phyloP scores from a whole-genome alignment of 768 basidiomycete genomes.

The Leccinum broughii region DNA sequence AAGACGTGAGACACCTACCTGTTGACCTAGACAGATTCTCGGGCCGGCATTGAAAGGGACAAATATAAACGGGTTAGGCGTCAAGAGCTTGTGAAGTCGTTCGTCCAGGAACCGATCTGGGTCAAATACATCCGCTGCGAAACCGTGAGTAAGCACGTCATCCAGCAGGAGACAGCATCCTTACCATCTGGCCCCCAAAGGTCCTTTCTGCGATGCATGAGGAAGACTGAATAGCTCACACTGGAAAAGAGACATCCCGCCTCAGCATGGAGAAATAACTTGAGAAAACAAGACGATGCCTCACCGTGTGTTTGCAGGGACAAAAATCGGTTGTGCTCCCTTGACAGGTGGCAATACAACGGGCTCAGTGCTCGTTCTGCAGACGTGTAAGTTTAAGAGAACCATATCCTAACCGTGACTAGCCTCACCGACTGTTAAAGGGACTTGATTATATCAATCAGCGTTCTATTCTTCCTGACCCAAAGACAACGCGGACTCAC shows the following conservation, averaged over 20 bases:
- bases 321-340: slow-evolving; percentile 30
- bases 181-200: slow-evolving; percentile 70
- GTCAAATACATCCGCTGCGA: slow-evolving; percentile 54
- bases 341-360: slow-evolving; percentile 25
- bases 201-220: slow-evolving; percentile 63
- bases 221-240: slow-evolving; percentile 44
- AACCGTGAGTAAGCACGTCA: not conserved
- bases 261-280: not conserved
- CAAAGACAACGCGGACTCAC: slow-evolving; percentile 16
- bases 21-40: slow-evolving; percentile 40
- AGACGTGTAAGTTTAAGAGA: not conserved
- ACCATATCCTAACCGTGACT: not conserved
- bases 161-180: not conserved
- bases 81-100: slow-evolving; percentile 53
- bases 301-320: slow-evolving; percentile 35
- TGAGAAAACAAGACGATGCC: not conserved
- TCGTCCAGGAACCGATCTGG: slow-evolving; percentile 69
- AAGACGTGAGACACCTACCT: slow-evolving; percentile 20
- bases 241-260: slow-evolving; percentile 24
- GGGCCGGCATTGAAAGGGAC: slow-evolving; percentile 44
- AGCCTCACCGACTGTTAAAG: slow-evolving; percentile 24
- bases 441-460: slow-evolving; percentile 20
- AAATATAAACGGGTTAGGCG: slow-evolving; percentile 54
- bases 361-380: slow-evolving; percentile 26
- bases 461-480: not conserved